Conservation (phyloP, 2,329 filamentous ascomycete species). For the Sclerotinia subarctica region DNA sequence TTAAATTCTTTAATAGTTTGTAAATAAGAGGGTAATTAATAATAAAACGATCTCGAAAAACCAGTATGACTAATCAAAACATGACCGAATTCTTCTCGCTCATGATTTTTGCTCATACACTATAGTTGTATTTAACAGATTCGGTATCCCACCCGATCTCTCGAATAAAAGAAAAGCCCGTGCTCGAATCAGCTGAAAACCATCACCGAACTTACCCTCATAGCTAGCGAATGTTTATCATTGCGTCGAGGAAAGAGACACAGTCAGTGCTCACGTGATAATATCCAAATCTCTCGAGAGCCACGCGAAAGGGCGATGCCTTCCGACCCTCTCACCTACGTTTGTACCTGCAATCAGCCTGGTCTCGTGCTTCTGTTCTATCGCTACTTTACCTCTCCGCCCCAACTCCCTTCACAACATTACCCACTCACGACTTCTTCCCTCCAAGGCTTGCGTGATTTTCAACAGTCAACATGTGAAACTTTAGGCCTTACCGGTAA, state of each 20-base stretch:
- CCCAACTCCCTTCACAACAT: slow-evolving; percentile 25
- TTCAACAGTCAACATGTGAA: slow-evolving; percentile 28
- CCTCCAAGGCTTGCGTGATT: slow-evolving; percentile 26
- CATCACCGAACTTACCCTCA: not conserved
- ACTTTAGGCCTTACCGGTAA: slow-evolving; percentile 34
- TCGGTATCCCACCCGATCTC: not conserved
- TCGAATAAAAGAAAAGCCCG: too few relatives aligned
- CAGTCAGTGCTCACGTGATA: not conserved
- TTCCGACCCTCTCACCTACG: slow-evolving; percentile 37
- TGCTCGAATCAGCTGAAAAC: not conserved
- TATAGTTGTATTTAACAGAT: too few relatives aligned
- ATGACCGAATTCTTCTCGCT: not conserved
- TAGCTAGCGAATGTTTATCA: not conserved
- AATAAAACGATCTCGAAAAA: not conserved
- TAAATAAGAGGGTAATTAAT: too few relatives aligned
- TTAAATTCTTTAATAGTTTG: too few relatives aligned
- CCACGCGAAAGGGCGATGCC: slow-evolving; percentile 8
- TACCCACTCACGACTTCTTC: slow-evolving; percentile 19
- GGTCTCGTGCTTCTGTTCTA: slow-evolving; percentile 39
- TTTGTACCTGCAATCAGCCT: slow-evolving; percentile 32
- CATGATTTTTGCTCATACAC: not conserved
- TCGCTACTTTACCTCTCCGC: slow-evolving; percentile 36
- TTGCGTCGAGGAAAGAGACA: not conserved
- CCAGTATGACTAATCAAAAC: not conserved
- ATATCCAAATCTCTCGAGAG: not conserved